Evolutionary conservation across 306 rosid species (phyloP).

Genomic region (Trifolium fragiferum): DNA sequence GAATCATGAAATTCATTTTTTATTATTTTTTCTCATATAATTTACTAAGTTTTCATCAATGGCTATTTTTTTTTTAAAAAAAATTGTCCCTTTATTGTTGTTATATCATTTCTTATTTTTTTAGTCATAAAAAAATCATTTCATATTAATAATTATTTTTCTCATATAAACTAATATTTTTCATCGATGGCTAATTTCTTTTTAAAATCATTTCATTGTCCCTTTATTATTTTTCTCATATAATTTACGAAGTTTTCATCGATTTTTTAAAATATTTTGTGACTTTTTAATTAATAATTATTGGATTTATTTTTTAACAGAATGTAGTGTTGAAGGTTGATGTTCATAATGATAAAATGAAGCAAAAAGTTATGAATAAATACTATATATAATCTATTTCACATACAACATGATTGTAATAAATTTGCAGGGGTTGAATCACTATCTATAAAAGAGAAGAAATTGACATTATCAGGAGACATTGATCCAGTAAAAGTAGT

Average conservation of each 20-base stretch:
- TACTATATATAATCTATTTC: not conserved
- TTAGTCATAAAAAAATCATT: too few relatives aligned
- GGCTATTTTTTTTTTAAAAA: too few relatives aligned
- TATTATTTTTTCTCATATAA: not conserved
- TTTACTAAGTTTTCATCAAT: not conserved
- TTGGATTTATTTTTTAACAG: not conserved
- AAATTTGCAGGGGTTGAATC: conserved; percentile 24
- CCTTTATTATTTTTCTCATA: too few relatives aligned
- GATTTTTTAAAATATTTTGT: too few relatives aligned
- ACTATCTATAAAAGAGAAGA: conserved; percentile 1
- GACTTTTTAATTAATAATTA: not conserved
- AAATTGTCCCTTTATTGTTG: too few relatives aligned
- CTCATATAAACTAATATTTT: too few relatives aligned
- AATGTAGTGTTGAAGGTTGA: conserved; percentile 9
- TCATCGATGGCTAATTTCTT: too few relatives aligned
- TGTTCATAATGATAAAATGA: not conserved
- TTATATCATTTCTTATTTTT: too few relatives aligned
- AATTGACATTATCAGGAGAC: not conserved
- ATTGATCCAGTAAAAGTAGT: conserved; percentile 1
- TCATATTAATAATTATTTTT: too few relatives aligned
- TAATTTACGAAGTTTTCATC: too few relatives aligned
- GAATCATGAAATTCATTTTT: not conserved
- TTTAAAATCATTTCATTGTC: too few relatives aligned
- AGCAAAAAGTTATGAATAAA: conserved; percentile 8
- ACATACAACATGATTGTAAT: not conserved